These are phyloP conservation scores for Psophocarpus tetragonolobus DNA, from an alignment of 306 rosid species.

Conservation along the genomic window DNA sequence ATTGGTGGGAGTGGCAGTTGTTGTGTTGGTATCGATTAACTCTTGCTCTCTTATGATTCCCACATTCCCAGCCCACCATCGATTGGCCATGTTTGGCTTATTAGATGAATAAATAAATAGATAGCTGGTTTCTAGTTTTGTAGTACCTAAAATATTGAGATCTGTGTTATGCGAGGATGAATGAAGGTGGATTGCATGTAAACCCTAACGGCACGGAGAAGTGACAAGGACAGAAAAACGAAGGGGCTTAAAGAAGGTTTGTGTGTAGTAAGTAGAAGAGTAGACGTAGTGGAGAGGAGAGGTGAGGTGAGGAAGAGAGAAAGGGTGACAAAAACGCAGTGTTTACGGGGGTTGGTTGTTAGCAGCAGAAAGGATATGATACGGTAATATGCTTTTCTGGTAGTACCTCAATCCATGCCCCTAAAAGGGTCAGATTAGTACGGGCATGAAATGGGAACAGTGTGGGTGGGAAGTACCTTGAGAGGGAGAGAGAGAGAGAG, in stretches of 20 bases:
- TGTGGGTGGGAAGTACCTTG: neutral
- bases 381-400: neutral
- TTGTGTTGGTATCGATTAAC: slow-evolving; percentile 32
- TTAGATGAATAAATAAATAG: no score
- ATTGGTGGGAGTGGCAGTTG: slow-evolving; percentile 38
- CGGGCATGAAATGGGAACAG: neutral
- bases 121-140: neutral
- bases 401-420: slow-evolving; percentile 18
- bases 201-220: slow-evolving; percentile 55
- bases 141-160: no score
- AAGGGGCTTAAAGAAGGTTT: no score
- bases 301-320: no score
- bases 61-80: slow-evolving; percentile 85
- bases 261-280: no score
- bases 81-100: slow-evolving; percentile 63
- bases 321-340: neutral
- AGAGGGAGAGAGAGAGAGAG: neutral
- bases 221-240: no score
- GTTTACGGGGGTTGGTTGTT: neutral
- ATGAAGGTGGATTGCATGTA: slow-evolving; percentile 51
- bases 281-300: no score
- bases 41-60: slow-evolving; percentile 66
- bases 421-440: slow-evolving; percentile 30
- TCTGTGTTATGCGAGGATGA: slow-evolving; percentile 45
- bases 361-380: neutral